Evolutionary conservation across 163 green algal species (phyloP).

Genomic region (Botryococcus braunii): DNA sequence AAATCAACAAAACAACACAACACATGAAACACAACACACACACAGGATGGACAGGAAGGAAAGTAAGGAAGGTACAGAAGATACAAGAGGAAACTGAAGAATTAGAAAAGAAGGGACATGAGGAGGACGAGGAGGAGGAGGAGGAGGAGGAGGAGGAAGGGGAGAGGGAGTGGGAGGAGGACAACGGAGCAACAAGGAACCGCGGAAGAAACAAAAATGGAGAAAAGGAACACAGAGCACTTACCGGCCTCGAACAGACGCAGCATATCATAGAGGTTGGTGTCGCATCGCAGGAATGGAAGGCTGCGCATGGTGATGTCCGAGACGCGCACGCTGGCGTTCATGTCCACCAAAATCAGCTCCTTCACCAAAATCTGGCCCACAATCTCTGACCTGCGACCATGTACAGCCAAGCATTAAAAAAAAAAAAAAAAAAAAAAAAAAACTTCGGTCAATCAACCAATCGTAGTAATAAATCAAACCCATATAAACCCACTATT

Average conservation of each 20-base stretch:
- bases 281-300: slow-evolving; percentile 38
- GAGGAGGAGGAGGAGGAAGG: not conserved
- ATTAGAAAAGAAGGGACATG: not conserved
- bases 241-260: slow-evolving; percentile 87
- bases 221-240: no score
- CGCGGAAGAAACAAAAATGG: no score
- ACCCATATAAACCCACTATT: no score
- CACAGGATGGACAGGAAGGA: not conserved
- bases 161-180: not conserved
- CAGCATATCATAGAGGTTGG: slow-evolving; percentile 86
- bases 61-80: not conserved
- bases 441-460: no score
- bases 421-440: no score
- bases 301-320: slow-evolving; percentile 43
- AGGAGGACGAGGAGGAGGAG: not conserved
- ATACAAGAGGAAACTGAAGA: not conserved
- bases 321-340: slow-evolving; percentile 14
- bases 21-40: not conserved
- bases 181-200: no score
- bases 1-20: not conserved
- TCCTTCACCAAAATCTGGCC: slow-evolving; percentile 57
- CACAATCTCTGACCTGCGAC: slow-evolving; percentile 37
- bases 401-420: no score
- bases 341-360: slow-evolving; percentile 30
- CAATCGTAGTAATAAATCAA: no score